These are phyloP conservation scores for Pneumocystis wakefieldiae DNA, from an alignment of 1,139 yeast species.

Conservation along the genomic window DNA sequence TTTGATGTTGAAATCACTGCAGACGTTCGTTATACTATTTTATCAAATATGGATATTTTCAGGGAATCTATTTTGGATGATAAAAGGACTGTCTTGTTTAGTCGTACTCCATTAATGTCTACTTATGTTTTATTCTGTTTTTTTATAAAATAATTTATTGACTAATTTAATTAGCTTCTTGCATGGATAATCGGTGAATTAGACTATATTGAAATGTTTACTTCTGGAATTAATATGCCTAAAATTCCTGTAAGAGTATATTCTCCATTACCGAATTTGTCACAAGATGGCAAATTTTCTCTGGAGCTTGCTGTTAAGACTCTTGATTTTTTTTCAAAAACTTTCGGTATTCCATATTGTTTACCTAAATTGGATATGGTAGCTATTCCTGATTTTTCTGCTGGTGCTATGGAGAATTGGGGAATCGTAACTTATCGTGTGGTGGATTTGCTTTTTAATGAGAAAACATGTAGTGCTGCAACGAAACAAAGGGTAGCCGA, in stretches of 20 bases:
- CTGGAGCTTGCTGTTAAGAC: constrained; percentile 63
- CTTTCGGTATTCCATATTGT: constrained; percentile 61
- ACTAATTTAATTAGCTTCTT: constrained; percentile 26
- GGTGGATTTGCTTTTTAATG: constrained; percentile 57
- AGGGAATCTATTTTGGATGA: constrained; percentile 26
- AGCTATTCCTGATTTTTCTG: constrained; percentile 68
- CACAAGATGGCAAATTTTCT: constrained; percentile 46
- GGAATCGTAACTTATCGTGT: constrained; percentile 73
- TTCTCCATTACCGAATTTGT: constrained; percentile 58
- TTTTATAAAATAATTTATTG: background rate
- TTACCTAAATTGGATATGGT: constrained; percentile 72
- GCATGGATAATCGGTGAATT: constrained; percentile 77
- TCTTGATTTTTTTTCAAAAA: constrained; percentile 53
- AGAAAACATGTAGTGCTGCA: constrained; percentile 47
- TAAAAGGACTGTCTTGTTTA: constrained; percentile 42
- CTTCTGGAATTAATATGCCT: constrained; percentile 26
- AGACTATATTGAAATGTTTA: constrained; percentile 49
- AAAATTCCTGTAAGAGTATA: constrained; percentile 70
- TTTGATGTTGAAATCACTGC: constrained; percentile 49
- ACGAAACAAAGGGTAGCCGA: constrained; percentile 70
- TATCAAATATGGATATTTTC: constrained; percentile 59
- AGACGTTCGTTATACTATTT: constrained; percentile 42
- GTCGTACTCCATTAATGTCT: constrained; percentile 62
- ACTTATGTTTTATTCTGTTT: constrained; percentile 31
- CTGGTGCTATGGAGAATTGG: constrained; percentile 91